These are phyloP conservation scores for Solanum arcanum DNA, from an alignment of 257 asterid species.

Conservation along the genomic window DNA sequence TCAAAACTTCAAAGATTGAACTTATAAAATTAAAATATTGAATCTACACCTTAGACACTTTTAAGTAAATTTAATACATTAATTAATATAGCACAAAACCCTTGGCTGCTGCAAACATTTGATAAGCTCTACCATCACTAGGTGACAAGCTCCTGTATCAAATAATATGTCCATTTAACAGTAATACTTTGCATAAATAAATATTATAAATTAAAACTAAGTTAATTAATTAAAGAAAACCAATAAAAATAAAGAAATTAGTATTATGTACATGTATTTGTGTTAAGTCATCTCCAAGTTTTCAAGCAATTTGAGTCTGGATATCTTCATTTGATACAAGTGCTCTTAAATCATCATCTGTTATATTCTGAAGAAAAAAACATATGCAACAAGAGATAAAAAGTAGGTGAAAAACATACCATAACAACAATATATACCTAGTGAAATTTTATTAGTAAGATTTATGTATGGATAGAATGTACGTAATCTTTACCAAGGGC, in stretches of 20 bases:
- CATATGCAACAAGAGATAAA: background rate
- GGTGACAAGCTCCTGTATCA: background rate
- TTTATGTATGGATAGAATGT: background rate
- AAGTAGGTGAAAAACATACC: background rate
- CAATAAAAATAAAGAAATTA: background rate
- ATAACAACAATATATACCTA: background rate
- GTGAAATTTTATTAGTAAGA: background rate
- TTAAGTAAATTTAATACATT: background rate
- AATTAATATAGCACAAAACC: background rate
- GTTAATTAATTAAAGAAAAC: background rate
- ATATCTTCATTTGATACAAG: slow-evolving; percentile 67
- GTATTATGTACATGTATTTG: background rate
- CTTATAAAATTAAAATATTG: no score
- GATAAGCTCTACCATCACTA: background rate
- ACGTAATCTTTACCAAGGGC: background rate
- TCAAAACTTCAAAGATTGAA: background rate
- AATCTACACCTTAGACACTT: background rate
- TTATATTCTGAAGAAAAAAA: slow-evolving; percentile 25
- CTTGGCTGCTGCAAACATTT: background rate
- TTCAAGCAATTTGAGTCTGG: slow-evolving; percentile 71
- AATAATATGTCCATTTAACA: background rate
- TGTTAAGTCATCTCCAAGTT: slow-evolving; percentile 23
- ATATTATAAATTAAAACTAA: background rate
- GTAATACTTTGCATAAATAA: background rate
- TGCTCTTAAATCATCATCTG: slow-evolving; percentile 69